These are phyloP conservation scores for Clohesyomyces aquaticus DNA, from an alignment of 495 filamentous ascomycete species.

Conservation along the genomic window DNA sequence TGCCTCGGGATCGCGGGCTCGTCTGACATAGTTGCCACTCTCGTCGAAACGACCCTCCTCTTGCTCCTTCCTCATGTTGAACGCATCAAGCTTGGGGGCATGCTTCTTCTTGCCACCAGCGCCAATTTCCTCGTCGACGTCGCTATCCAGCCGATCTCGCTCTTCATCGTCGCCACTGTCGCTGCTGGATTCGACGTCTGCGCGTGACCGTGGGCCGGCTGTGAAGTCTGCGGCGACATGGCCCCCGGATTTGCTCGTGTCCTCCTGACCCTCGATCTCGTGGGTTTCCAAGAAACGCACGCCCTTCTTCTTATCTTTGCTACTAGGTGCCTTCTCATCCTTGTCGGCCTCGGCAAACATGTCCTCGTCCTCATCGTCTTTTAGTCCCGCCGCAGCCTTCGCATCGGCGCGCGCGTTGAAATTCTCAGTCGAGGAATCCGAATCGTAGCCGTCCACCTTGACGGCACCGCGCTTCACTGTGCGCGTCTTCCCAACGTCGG, in stretches of 20 bases:
- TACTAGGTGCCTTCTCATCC: conserved; percentile 48
- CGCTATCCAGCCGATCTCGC: conserved; percentile 64
- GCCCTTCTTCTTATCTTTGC: conserved; percentile 30
- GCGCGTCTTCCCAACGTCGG: conserved; percentile 85
- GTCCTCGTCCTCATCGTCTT: conserved; percentile 74
- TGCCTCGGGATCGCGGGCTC: conserved; percentile 84
- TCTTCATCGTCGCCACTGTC: conserved; percentile 76
- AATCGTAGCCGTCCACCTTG: conserved; percentile 95
- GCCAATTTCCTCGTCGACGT: conserved; percentile 84
- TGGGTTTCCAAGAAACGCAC: conserved; percentile 41
- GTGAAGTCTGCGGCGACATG: conserved; percentile 64
- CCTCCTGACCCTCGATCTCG: conserved; percentile 83
- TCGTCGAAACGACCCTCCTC: conserved; percentile 94
- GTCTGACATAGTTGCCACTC: conserved; percentile 87
- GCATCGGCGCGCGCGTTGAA: conserved; percentile 72
- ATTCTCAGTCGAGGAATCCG: conserved; percentile 89
- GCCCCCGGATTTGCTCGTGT: conserved; percentile 70
- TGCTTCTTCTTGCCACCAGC: conserved; percentile 88
- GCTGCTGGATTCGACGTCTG: conserved; percentile 51
- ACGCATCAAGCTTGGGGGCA: conserved; percentile 93
- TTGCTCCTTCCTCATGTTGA: conserved; percentile 88
- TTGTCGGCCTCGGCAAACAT: conserved; percentile 86
- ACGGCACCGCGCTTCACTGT: conserved; percentile 86
- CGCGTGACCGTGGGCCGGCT: conserved; percentile 32
- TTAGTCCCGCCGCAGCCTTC: conserved; percentile 47